phyloP scores from a whole-genome alignment of 306 rosid genomes.

The Vigna unguiculata region DNA sequence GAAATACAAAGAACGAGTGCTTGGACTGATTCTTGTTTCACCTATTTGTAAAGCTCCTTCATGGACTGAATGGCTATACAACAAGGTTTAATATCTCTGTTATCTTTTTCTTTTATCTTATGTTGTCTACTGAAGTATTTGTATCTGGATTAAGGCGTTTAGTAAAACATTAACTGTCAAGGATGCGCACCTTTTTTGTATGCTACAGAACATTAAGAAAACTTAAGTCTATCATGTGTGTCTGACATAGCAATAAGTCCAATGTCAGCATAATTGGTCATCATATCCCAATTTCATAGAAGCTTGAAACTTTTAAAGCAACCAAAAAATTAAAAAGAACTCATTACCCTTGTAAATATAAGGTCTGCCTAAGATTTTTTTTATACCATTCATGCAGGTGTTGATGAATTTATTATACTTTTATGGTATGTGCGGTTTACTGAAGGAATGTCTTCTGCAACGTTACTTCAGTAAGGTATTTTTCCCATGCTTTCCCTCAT shows the following conservation, averaged over 20 bases:
- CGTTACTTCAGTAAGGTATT: constrained; percentile 87
- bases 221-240: not conserved
- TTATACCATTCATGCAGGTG: constrained; percentile 55
- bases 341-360: not conserved
- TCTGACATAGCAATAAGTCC: constrained; percentile 7
- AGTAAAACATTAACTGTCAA: not conserved
- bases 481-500: constrained; percentile 23
- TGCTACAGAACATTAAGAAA: not conserved
- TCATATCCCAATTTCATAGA: not conserved
- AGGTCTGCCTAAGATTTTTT: constrained; percentile 1
- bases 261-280: not conserved
- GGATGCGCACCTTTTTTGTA: constrained; percentile 7
- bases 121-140: constrained; percentile 33
- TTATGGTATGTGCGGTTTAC: constrained; percentile 81
- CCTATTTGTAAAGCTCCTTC: constrained; percentile 85
- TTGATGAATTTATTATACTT: constrained; percentile 75
- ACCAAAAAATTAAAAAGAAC: not conserved
- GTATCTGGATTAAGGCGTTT: constrained; percentile 21
- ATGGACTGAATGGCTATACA: constrained; percentile 92
- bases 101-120: constrained; percentile 22
- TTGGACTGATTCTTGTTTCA: constrained; percentile 85
- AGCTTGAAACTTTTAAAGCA: constrained; percentile 15
- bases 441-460: constrained; percentile 90
- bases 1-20: constrained; percentile 79
- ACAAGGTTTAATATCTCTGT: constrained; percentile 61